Conservation (phyloP, 306 rosid genomes). For the Sesbania bispinosa region DNA sequence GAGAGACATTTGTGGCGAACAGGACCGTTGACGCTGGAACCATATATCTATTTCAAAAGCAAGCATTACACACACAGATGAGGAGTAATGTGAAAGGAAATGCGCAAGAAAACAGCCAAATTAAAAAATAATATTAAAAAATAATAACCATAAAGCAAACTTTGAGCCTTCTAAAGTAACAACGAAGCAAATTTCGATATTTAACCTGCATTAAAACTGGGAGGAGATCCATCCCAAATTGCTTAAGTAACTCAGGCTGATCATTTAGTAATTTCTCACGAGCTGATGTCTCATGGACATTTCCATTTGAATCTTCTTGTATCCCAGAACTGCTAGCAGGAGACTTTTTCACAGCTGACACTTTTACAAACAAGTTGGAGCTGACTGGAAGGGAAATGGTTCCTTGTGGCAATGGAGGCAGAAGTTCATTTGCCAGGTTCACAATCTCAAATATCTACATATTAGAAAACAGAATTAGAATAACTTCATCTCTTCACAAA, state of each 20-base stretch:
- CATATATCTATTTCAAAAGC: conserved; percentile 59
- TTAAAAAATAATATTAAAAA: neutral
- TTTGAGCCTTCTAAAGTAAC: no score
- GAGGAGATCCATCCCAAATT: conserved; percentile 86
- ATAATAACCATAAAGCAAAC: neutral
- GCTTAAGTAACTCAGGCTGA: conserved; percentile 82
- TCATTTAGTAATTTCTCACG: conserved; percentile 81
- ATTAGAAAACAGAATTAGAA: neutral
- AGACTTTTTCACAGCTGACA: conserved; percentile 54
- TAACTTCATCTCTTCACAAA: neutral
- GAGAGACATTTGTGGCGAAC: conserved; percentile 92
- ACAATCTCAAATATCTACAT: conserved; percentile 85
- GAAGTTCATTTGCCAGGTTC: conserved; percentile 89
- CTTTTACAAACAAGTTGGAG: conserved; percentile 64
- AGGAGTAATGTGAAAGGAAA: no score
- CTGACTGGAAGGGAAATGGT: conserved; percentile 67
- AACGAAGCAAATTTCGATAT: conserved; percentile 20
- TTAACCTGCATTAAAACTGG: conserved; percentile 67
- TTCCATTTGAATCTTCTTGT: conserved; percentile 65
- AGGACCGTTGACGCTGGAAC: conserved; percentile 89
- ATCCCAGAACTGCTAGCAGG: conserved; percentile 63
- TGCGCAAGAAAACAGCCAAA: neutral
- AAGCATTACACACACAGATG: conserved; percentile 15
- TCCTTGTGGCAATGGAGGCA: conserved; percentile 91
- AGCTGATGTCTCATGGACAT: conserved; percentile 57